A percentile compares a stretch with the other conserved stretches of the same genome.
Evolutionary conservation across 1,284 basidiomycete genomes (phyloP).

Genomic region (Moesziomyces sp.): DNA sequence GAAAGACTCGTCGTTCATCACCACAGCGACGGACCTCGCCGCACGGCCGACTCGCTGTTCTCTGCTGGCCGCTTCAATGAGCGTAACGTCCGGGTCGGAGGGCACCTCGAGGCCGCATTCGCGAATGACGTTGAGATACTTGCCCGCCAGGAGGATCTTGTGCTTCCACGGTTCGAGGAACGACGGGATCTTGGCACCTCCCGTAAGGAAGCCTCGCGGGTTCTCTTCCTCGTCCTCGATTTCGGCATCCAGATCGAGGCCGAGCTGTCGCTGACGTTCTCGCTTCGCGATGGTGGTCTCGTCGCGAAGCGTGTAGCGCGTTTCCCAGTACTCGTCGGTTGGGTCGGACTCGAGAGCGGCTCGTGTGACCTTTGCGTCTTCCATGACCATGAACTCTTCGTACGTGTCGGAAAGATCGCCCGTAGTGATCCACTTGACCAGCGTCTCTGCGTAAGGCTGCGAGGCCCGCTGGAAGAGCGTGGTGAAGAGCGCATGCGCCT

Average conservation of each 20-base stretch:
- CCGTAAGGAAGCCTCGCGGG: slow-evolving; percentile 72
- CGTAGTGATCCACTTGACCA: slow-evolving; percentile 66
- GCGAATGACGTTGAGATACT: slow-evolving; percentile 66
- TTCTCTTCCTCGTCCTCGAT: slow-evolving; percentile 48
- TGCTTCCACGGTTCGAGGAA: slow-evolving; percentile 67
- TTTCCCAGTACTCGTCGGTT: slow-evolving; percentile 68
- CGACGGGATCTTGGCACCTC: slow-evolving; percentile 65
- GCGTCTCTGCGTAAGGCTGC: slow-evolving; percentile 63
- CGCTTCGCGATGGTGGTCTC: slow-evolving; percentile 54
- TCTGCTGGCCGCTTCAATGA: neutral
- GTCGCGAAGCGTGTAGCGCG: slow-evolving; percentile 65
- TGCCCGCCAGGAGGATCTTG: slow-evolving; percentile 66
- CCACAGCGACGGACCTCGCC: slow-evolving; percentile 25
- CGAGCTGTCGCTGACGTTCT: slow-evolving; percentile 54
- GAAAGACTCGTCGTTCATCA: slow-evolving; percentile 65
- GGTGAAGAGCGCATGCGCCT: slow-evolving; percentile 55
- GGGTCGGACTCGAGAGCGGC: slow-evolving; percentile 64
- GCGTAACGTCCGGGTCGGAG: slow-evolving; percentile 29
- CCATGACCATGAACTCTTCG: slow-evolving; percentile 67
- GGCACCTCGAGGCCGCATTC: slow-evolving; percentile 65
- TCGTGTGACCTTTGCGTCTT: slow-evolving; percentile 64
- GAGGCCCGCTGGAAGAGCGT: slow-evolving; percentile 63
- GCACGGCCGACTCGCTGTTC: slow-evolving; percentile 3
- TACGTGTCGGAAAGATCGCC: slow-evolving; percentile 66
- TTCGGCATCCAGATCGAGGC: slow-evolving; percentile 48